phyloP scores from a whole-genome alignment of 768 basidiomycete genomes.

The Boletus tylopilopsis region DNA sequence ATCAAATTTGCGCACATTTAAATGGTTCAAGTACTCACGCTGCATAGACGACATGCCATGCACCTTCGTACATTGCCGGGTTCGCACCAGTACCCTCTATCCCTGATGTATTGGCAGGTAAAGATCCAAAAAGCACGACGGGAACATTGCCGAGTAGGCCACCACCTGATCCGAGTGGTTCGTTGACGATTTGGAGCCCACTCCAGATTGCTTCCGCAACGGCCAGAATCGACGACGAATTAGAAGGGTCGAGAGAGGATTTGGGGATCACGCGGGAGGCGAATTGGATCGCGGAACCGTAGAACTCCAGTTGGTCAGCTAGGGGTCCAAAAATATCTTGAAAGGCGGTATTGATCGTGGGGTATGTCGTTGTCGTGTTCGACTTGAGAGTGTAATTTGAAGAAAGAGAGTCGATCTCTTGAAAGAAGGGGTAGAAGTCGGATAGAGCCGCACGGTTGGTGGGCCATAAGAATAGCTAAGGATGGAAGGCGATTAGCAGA shows the following conservation, averaged over 20 bases:
- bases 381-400: slow-evolving; percentile 12
- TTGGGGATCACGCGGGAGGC: slow-evolving; percentile 20
- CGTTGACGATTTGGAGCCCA: slow-evolving; percentile 13
- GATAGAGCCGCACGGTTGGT: background rate
- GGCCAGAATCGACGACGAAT: slow-evolving; percentile 3
- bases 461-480: slow-evolving; percentile 18
- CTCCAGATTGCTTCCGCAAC: slow-evolving; percentile 18
- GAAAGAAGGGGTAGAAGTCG: slow-evolving; percentile 14
- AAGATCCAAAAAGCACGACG: background rate
- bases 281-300: slow-evolving; percentile 13
- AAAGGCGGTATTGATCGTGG: slow-evolving; percentile 10
- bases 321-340: slow-evolving; percentile 6
- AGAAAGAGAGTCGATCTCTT: slow-evolving; percentile 12
- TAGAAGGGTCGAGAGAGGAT: slow-evolving; percentile 12
- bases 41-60: slow-evolving; percentile 11
- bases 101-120: slow-evolving; percentile 6
- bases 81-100: slow-evolving; percentile 19
- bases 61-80: slow-evolving; percentile 11
- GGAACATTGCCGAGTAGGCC: slow-evolving; percentile 1
- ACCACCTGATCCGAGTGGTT: background rate
- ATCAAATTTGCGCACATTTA: too few species aligned
- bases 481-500: background rate
- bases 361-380: slow-evolving; percentile 17
- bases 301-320: slow-evolving; percentile 7
- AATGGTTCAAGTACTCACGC: slow-evolving; percentile 7